phyloP scores from a whole-genome alignment of 2,329 filamentous ascomycete species.

The Corynespora cassiicola region DNA sequence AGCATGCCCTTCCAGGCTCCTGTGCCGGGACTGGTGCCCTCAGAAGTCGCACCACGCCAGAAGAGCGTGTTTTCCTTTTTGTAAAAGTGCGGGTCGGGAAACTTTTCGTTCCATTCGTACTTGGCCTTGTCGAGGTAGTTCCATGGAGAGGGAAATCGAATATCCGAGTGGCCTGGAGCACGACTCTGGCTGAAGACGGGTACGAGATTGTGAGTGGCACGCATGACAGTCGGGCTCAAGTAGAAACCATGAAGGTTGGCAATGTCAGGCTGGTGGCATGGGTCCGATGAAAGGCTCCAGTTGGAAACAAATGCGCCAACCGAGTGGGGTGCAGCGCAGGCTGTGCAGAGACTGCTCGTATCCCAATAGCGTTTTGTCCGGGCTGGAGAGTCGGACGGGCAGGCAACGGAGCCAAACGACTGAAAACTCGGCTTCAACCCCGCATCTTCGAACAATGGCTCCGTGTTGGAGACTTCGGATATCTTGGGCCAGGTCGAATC shows the following conservation, averaged over 20 bases:
- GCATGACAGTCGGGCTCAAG: conserved; percentile 67
- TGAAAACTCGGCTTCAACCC: conserved; percentile 49
- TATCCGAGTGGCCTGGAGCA: conserved; percentile 75
- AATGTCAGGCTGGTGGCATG: conserved; percentile 80
- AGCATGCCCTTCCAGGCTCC: conserved; percentile 71
- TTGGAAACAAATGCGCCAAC: conserved; percentile 70
- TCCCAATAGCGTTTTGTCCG: conserved; percentile 69
- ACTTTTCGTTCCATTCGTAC: conserved; percentile 58
- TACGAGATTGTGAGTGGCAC: conserved; percentile 68
- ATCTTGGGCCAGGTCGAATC: conserved; percentile 45
- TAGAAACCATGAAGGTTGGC: conserved; percentile 77
- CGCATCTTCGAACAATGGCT: conserved; percentile 37
- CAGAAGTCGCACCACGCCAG: conserved; percentile 73
- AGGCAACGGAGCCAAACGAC: conserved; percentile 58
- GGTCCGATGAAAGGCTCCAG: conserved; percentile 69
- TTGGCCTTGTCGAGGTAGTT: conserved; percentile 66
- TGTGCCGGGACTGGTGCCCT: conserved; percentile 56
- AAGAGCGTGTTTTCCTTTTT: conserved; percentile 71
- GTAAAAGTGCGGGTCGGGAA: conserved; percentile 62
- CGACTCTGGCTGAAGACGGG: conserved; percentile 81
- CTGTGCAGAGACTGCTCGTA: conserved; percentile 67
- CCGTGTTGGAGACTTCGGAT: conserved; percentile 30
- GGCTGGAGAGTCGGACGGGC: conserved; percentile 67
- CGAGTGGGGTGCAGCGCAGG: conserved; percentile 70
- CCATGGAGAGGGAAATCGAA: conserved; percentile 73